Evolutionary conservation across 441 rosid species (phyloP), one percentile per base, ranked within the genome.

Genomic region (Raphanus hybrid): DNA sequence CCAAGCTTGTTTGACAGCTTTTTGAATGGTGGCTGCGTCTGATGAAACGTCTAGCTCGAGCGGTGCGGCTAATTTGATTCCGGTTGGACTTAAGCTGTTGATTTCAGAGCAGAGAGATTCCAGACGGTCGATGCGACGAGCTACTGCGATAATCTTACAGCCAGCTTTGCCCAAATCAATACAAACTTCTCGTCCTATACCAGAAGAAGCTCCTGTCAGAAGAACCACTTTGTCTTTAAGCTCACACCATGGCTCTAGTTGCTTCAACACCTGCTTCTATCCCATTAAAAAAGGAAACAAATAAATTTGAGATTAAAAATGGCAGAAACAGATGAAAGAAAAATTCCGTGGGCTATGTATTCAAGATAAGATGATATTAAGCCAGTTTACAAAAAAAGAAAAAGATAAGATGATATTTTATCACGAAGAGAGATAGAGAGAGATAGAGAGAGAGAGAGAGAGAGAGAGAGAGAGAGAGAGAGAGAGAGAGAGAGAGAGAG

Each of bases 1-100:
- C 93, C 93, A 90, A 39, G 91, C 92, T 48, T 52, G 52, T 69
- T 82, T 64, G 5, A 86, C 86, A 14, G 86, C 79, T 34, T 63
- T 62, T 37, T 85, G 85, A 54, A 92, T 84, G 57, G 89, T 69
- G 57, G 79, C 32, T 1, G 85, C 88, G 60, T 82, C 87, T 26
- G 89, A 86, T 57, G 84, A 61, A 37, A 90, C 75, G 71, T 92
- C 91, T 2, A 92, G 57, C 57, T 52, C 57, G 3, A 52, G 20
- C 3, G 57, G 8, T 14, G 57, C 8, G 20, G 57, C 57, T 52
- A 80, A 52, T 10, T 14, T 16, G 18, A 52, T 15, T 52, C 9
- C 9, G 3, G 57, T 52, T 52, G 20, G 11, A 29, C 4, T 4
- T n/a, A 67, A 71, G 15, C 58, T 52, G 57, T 52, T 52, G 57